Evolutionary conservation across 257 asterid genomes (phyloP), one percentile per base, ranked within the genome.

Genomic region (Solanum clarkiae): DNA sequence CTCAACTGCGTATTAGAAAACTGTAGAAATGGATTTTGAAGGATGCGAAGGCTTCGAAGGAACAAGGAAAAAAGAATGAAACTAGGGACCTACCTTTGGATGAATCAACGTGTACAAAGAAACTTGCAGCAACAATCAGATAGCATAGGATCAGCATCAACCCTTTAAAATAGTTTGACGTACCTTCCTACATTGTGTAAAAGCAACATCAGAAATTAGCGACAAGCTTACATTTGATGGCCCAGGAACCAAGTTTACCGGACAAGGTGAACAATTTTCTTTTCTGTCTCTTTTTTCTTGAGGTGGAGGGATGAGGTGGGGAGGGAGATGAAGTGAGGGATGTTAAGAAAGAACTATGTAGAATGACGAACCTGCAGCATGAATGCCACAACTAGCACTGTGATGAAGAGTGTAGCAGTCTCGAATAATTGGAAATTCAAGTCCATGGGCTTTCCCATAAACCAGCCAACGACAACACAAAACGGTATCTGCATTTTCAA

Each of bases 381-480:
- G 88, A 97, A 97, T n/a, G 98, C 99, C 88, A 97, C 99, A 63
- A 97, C 99, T 80, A 97, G 89, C 83, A 97, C 99, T 0, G 98
- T 95, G 91, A 97, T 97, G 88, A 95, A 97, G 44, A 97, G 93
- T 3, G 99, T 93, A 42, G 99, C 97, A 22, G 99, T 97, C 92
- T 97, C 99, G 18, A 97, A 97, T 86, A 97, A 98, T 86, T 95
- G 97, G 86, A 97, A 95, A 91, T 97, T 97, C 97, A 97, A 89
- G 92, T 95, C 98, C 99, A 97, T 97, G 16, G 91, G 93, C 95
- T 92, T 88, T 75, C 98, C 99, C 98, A 95, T 94, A 86, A 91
- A 83, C 99, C 99, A 97, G 68, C 99, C 98, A 86, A 93, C 94
- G 40, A 97, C 95, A 36, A 97, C 99, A 66, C 99, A 97, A 92